These are phyloP conservation scores for Hondaea fermentalgiana DNA, from an alignment of 108 stramenopile species.

Conservation along the genomic window DNA sequence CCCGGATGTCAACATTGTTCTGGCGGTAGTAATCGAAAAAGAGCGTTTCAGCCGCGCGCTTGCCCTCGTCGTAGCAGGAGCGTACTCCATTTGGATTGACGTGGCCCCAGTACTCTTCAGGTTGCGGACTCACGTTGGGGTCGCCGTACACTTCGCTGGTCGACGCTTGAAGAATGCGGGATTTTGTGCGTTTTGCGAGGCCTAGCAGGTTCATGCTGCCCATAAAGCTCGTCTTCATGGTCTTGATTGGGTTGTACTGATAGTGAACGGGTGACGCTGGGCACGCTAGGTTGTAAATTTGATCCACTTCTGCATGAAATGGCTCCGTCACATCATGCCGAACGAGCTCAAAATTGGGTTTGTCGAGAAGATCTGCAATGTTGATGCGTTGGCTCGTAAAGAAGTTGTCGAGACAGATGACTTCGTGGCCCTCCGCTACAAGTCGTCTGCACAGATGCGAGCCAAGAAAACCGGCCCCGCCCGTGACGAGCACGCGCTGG, in stretches of 20 bases:
- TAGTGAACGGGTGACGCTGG: constrained; percentile 97
- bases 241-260: constrained; percentile 99
- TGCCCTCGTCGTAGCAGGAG: constrained; percentile 98
- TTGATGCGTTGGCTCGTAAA: constrained; percentile 94
- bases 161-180: constrained; percentile 81
- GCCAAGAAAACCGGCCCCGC: constrained; percentile 93
- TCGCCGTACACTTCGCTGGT: constrained; percentile 86
- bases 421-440: constrained; percentile 94
- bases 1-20: constrained; percentile 81
- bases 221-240: constrained; percentile 85
- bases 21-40: constrained; percentile 88
- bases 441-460: constrained; percentile 84
- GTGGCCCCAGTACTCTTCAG: constrained; percentile 94
- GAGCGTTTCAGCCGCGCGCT: constrained; percentile 98
- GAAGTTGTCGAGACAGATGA: constrained; percentile 90
- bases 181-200: constrained; percentile 84
- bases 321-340: constrained; percentile 92
- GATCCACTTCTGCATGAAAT: constrained; percentile 90
- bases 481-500: constrained; percentile 80
- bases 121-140: constrained; percentile 82
- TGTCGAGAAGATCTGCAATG: constrained; percentile 87
- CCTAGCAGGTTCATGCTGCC: constrained; percentile 97
- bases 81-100: constrained; percentile 95
- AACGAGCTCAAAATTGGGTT: constrained; percentile 79
- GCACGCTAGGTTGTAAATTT: constrained; percentile 97